Base-by-base conservation (phyloP, 148 eudicot species). In the Gaultheria prostrata region DNA sequence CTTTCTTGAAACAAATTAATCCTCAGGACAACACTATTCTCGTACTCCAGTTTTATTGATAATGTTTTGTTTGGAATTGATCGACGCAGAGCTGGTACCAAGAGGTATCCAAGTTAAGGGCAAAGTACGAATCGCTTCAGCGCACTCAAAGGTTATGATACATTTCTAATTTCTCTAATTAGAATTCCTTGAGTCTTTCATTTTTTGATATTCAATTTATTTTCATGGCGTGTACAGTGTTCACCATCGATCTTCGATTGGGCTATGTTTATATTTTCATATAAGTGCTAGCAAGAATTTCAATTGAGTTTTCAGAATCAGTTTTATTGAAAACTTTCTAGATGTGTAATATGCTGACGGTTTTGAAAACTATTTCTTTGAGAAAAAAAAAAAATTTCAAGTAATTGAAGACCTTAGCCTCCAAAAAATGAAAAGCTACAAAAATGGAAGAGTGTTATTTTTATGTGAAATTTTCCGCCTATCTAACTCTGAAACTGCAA, bases 51-150 rank as follows among this genome's bases (percentile, higher is more conserved):
- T 26, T 33, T 13, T 5, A 24, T 35, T 75, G 15, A 57, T 8
- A 45, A 13, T 12, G 4, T 35, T 78, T 32, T 59, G 17, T 61
- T 35, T 63, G 43, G 53, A 83, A n/a, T 75, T 32, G 18, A 80
- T 75, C 46, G 18, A 71, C 69, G 49, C 89, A 94, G 98, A 92
- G 92, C 81, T 94, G 98, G 98, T 86, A 82, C 86, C 95, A 94
- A 70, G 98, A 96, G 88, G 88, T 94, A 24, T 86, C 93, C 1
- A 91, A 88, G 83, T 86, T 96, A 86, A 91, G 90, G 89, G 91
- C 89, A 0, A 92, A 93, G 84, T 96, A 87, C 74, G 95, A 93
- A 89, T 84, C 92, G 76, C 91, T 96, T 69, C 93, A 96, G 79
- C 91, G 87, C 74, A 85, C 89, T 75, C 98, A 96, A 88, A 94